phyloP scores from a whole-genome alignment of 1,139 yeast species.

The Debaryomyces sp. region DNA sequence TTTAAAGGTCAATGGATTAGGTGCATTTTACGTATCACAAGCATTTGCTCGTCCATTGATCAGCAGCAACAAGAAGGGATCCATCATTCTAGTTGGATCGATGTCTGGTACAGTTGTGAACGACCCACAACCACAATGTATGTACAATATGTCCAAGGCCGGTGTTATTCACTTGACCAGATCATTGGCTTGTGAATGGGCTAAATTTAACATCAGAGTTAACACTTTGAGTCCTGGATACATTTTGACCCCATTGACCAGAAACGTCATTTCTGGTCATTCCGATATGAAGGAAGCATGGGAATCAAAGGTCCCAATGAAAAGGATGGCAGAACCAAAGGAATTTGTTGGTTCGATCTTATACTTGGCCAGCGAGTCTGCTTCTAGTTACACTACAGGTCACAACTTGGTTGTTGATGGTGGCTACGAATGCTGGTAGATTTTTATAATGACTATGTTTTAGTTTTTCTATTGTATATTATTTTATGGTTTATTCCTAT shows the following conservation, averaged over 20 bases:
- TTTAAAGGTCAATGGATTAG: conserved; percentile 73
- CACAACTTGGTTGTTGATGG: conserved; percentile 55
- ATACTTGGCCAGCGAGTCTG: conserved; percentile 50
- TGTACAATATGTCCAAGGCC: conserved; percentile 56
- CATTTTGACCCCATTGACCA: conserved; percentile 52
- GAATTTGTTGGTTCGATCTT: conserved; percentile 51
- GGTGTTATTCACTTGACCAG: conserved; percentile 52
- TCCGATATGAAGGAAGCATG: conserved; percentile 51
- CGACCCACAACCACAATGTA: conserved; percentile 53
- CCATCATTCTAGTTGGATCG: conserved; percentile 49
- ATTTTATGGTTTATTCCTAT: conserved; percentile 2
- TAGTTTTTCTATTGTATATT: conserved; percentile 3
- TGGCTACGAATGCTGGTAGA: conserved; percentile 46
- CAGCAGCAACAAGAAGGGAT: conserved; percentile 54
- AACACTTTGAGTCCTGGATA: conserved; percentile 52
- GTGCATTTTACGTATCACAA: conserved; percentile 68
- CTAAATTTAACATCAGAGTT: conserved; percentile 51
- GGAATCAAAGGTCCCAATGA: conserved; percentile 52
- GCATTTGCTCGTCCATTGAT: conserved; percentile 69
- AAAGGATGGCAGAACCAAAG: conserved; percentile 56
- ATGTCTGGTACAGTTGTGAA: conserved; percentile 54
- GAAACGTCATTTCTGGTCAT: conserved; percentile 48
- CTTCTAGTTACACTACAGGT: conserved; percentile 52
- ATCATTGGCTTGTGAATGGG: conserved; percentile 56
- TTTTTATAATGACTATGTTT: not conserved